A percentile compares a stretch with the other conserved stretches of the same genome.
These are phyloP conservation scores for Apiospora marii DNA, from an alignment of 2,329 filamentous ascomycete genomes.

Conservation along the genomic window DNA sequence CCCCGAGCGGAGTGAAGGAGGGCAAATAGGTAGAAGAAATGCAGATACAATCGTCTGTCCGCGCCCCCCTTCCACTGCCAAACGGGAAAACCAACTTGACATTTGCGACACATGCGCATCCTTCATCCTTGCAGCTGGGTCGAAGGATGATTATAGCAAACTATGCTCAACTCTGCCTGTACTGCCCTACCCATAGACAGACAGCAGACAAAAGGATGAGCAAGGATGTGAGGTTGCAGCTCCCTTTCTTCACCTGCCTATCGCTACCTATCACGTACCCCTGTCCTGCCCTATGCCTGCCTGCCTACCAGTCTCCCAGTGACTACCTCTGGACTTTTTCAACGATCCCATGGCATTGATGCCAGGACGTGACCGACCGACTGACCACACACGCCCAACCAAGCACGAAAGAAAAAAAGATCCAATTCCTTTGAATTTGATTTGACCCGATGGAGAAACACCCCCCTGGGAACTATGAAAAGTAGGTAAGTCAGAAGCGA, in stretches of 20 bases:
- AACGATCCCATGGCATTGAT: background rate
- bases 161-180: background rate
- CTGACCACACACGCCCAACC: background rate
- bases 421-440: background rate
- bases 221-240: background rate
- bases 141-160: constrained; percentile 5
- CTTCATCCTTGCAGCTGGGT: background rate
- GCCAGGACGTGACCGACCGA: background rate
- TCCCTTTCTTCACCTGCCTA: constrained; percentile 14
- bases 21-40: background rate
- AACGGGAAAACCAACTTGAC: constrained; percentile 7
- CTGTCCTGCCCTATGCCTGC: background rate
- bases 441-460: constrained; percentile 1
- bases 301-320: too few relatives aligned
- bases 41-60: background rate
- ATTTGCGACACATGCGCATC: background rate
- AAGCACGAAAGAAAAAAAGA: background rate
- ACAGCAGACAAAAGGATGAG: background rate
- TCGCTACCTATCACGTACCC: background rate
- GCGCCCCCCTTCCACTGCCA: background rate
- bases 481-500: background rate
- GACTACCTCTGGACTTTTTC: too few relatives aligned
- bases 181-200: background rate
- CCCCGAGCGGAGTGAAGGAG: background rate
- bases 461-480: background rate